Conservation (phyloP, 2,329 filamentous ascomycete genomes). For the Nemania sp. region DNA sequence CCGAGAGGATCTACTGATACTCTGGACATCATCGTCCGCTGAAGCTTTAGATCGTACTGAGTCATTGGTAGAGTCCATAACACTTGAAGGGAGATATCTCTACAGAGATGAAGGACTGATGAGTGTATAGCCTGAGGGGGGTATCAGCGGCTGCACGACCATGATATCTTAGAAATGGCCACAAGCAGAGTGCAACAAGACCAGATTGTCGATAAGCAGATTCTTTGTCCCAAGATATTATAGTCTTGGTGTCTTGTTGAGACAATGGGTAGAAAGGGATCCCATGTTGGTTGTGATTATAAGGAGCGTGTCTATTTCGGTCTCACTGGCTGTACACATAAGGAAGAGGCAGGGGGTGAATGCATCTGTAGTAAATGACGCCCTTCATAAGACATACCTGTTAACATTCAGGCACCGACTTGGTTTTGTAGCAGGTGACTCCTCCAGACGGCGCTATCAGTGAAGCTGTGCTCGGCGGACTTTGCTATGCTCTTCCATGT, state of each 20-base stretch:
- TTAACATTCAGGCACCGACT: slow-evolving; percentile 10
- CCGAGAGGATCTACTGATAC: slow-evolving; percentile 26
- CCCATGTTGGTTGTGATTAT: neutral
- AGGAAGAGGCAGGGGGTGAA: neutral
- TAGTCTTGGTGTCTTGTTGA: neutral
- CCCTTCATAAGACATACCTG: slow-evolving; percentile 25
- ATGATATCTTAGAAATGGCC: neutral
- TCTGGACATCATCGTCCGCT: slow-evolving; percentile 28
- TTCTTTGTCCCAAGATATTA: neutral
- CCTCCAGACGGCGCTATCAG: slow-evolving; percentile 9
- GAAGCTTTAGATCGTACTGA: slow-evolving; percentile 18
- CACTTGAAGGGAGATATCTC: slow-evolving; percentile 1
- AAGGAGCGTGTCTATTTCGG: neutral
- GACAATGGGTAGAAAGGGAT: neutral
- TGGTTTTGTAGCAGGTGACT: neutral
- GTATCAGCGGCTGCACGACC: slow-evolving; percentile 2
- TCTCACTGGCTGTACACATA: neutral
- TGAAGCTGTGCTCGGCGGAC: slow-evolving; percentile 15
- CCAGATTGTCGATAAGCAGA: neutral
- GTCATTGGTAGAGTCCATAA: slow-evolving; percentile 28
- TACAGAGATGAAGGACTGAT: neutral
- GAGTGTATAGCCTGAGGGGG: neutral
- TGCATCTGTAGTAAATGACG: slow-evolving; percentile 5
- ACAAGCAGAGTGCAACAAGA: neutral
- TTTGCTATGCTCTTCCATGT: slow-evolving; percentile 28